Conservation (phyloP, 2,329 filamentous ascomycete genomes). For the Apiospora malaysiana region DNA sequence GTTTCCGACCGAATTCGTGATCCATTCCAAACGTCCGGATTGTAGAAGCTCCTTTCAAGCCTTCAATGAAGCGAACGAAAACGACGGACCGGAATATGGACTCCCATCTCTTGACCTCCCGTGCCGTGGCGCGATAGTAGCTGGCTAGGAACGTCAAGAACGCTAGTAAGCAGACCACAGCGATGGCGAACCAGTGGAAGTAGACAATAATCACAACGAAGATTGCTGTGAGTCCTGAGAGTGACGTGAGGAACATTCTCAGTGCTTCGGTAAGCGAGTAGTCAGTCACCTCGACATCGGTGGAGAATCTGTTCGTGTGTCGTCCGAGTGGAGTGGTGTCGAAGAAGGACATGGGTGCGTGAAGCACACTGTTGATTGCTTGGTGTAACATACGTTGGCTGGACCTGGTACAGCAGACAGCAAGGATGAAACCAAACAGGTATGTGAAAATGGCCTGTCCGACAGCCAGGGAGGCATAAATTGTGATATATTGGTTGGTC, state of each 20-base stretch:
- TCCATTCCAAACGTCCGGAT: slow-evolving; percentile 71
- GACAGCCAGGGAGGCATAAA: slow-evolving; percentile 62
- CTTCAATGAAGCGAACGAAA: slow-evolving; percentile 69
- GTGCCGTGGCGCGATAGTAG: slow-evolving; percentile 71
- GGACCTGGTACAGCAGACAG: slow-evolving; percentile 63
- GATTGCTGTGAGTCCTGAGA: slow-evolving; percentile 65
- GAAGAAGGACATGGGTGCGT: slow-evolving; percentile 61
- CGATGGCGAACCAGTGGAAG: slow-evolving; percentile 55
- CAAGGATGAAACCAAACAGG: slow-evolving; percentile 63
- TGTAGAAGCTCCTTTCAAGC: slow-evolving; percentile 64
- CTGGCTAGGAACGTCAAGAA: slow-evolving; percentile 65
- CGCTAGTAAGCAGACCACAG: slow-evolving; percentile 60
- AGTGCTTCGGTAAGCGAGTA: slow-evolving; percentile 70
- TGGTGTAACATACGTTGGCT: slow-evolving; percentile 67
- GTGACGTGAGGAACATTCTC: slow-evolving; percentile 68
- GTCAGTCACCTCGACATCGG: slow-evolving; percentile 73
- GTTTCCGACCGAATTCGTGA: slow-evolving; percentile 58
- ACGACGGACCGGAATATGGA: slow-evolving; percentile 68
- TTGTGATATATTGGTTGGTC: slow-evolving; percentile 63
- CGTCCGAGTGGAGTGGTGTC: slow-evolving; percentile 73
- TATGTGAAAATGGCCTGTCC: slow-evolving; percentile 62
- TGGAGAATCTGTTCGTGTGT: slow-evolving; percentile 73
- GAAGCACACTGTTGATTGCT: slow-evolving; percentile 57
- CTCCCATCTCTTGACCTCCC: slow-evolving; percentile 72
- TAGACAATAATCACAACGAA: slow-evolving; percentile 70